Conservation (phyloP, 2,329 filamentous ascomycete species). For the Aspergillus brunneoviolaceus region DNA sequence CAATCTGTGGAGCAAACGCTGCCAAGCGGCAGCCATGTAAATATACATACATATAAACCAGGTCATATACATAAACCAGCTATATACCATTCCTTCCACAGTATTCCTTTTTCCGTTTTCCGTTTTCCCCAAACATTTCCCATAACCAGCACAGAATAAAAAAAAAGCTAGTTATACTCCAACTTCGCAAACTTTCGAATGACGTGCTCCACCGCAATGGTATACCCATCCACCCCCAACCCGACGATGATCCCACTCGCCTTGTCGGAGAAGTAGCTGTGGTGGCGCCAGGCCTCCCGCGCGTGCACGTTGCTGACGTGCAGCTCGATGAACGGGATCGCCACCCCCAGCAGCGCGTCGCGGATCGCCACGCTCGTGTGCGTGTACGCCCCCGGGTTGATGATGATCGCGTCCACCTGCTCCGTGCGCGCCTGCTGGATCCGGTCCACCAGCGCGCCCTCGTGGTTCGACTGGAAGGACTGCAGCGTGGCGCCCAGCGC, state of each 20-base stretch:
- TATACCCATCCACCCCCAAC: conserved; percentile 62
- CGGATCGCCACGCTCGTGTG: conserved; percentile 74
- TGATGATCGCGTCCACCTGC: conserved; percentile 61
- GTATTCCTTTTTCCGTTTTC: no score
- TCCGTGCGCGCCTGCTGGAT: conserved; percentile 64
- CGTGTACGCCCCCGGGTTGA: conserved; percentile 74
- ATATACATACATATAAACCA: background rate
- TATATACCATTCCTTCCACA: background rate
- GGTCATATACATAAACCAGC: background rate
- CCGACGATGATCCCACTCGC: conserved; percentile 72
- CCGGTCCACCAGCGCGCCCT: conserved; percentile 71
- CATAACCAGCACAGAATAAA: no score
- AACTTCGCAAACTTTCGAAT: conserved; percentile 38
- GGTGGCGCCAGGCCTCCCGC: conserved; percentile 65
- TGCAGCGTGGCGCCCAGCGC: conserved; percentile 53
- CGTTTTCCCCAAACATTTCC: no score
- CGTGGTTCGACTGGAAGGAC: conserved; percentile 74
- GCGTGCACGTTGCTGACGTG: conserved; percentile 75
- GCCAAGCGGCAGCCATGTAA: background rate
- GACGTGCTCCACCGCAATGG: conserved; percentile 58
- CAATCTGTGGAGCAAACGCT: no score
- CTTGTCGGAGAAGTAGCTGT: conserved; percentile 74
- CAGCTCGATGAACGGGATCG: conserved; percentile 74
- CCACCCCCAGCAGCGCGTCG: conserved; percentile 69
- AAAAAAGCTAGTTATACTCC: conserved; percentile 21